These are phyloP conservation scores for Potentilla sterilis DNA, from an alignment of 306 rosid genomes.

Conservation along the genomic window DNA sequence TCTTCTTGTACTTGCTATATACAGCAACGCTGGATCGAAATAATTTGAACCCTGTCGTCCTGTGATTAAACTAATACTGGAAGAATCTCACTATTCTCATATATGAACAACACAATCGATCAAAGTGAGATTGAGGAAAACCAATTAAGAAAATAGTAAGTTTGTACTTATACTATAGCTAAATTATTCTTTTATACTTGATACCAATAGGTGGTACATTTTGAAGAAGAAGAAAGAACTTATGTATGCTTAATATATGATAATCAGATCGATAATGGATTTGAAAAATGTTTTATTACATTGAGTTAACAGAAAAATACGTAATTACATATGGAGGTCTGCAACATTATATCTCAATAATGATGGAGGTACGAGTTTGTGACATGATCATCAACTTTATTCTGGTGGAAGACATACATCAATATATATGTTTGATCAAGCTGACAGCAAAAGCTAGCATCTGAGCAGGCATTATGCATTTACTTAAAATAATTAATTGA, in stretches of 20 bases:
- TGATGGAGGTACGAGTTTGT: background rate
- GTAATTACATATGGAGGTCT: background rate
- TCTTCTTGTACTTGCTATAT: too few species aligned
- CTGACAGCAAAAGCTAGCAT: background rate
- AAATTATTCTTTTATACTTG: too few species aligned
- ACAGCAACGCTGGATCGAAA: background rate
- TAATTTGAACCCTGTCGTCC: background rate
- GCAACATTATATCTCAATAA: background rate
- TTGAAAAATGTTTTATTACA: too few species aligned
- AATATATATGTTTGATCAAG: constrained; percentile 6
- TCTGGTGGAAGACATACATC: constrained; percentile 1
- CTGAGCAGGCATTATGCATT: background rate
- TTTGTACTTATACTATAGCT: background rate
- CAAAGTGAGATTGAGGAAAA: background rate
- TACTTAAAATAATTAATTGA: background rate
- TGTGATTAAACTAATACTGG: background rate
- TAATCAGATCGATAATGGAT: too few species aligned
- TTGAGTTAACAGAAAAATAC: background rate
- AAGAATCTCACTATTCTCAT: background rate
- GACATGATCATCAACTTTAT: background rate
- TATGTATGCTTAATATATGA: too few species aligned
- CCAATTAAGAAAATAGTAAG: background rate
- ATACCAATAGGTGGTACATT: background rate
- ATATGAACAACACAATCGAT: background rate
- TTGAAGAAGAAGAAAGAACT: background rate